Conservation (phyloP, 2,329 filamentous ascomycete genomes). For the Helotiales sp. region DNA sequence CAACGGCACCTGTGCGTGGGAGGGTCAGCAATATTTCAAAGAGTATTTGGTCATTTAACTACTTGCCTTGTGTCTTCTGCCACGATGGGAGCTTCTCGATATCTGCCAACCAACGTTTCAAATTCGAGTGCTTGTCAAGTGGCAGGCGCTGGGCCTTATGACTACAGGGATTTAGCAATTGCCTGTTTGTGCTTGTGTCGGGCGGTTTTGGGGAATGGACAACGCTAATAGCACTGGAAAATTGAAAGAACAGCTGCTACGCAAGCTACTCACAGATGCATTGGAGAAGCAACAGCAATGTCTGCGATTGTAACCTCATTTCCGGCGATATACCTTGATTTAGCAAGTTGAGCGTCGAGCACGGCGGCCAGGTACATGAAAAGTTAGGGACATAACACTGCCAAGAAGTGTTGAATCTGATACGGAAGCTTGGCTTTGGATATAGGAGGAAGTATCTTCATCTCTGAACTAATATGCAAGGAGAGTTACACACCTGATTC, state of each 20-base stretch:
- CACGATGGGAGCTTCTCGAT: slow-evolving; percentile 26
- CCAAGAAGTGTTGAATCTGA: background rate
- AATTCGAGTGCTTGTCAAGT: slow-evolving; percentile 22
- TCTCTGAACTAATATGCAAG: background rate
- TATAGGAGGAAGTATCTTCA: background rate
- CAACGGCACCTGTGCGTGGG: slow-evolving; percentile 12
- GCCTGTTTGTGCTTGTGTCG: no score
- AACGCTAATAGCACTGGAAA: no score
- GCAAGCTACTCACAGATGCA: slow-evolving; percentile 12
- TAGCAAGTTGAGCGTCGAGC: slow-evolving; percentile 25
- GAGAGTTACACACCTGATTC: slow-evolving; percentile 5
- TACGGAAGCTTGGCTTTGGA: background rate
- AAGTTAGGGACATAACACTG: background rate
- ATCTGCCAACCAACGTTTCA: slow-evolving; percentile 22
- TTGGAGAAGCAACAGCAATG: slow-evolving; percentile 25
- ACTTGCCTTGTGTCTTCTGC: slow-evolving; percentile 24
- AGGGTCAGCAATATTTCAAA: background rate
- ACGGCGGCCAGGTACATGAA: slow-evolving; percentile 14
- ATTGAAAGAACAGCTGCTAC: no score
- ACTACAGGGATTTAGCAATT: no score
- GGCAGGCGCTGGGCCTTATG: slow-evolving; percentile 16
- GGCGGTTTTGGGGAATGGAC: no score
- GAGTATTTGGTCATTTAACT: no score
- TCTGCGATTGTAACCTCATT: slow-evolving; percentile 28
- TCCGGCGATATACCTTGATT: slow-evolving; percentile 25